Base-by-base conservation (phyloP, 2,329 filamentous ascomycete genomes). In the Samsoniella hepiali region DNA sequence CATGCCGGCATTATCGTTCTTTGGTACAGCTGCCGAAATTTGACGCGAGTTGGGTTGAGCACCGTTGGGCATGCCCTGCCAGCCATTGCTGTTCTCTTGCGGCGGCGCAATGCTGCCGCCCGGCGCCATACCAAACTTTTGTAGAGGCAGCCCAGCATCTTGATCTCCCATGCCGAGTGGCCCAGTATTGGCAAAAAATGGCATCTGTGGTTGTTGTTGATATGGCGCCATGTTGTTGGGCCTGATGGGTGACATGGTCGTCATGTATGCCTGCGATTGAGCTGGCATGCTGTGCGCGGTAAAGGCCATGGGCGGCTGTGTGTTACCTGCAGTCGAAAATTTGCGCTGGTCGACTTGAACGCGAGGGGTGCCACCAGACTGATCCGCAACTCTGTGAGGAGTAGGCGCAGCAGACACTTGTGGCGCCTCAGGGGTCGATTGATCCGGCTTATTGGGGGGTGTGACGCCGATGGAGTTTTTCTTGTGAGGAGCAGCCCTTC, bases 111-210 rank as follows among this genome's bases (percentile, higher is more conserved):
- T 69, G 57, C 80, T 77, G 10, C 74, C 72, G 8, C 73, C 74
- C 1, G 78, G 73, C 45, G 84, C 80, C 67, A 73, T 87, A 76
- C 69, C 86, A 70, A 93, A 94, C 15, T 93, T 82, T 65, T 91
- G 87, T 10, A 88, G 87, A 32, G 92, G 77, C 60, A 87, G 81
- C 2, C 77, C 78, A 64, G 79, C 77, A 27, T 76, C 74, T 63
- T 80, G 80, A 69, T 81, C 82, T 29, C 77, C 75, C 17, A 88
- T 75, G 4, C 79, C 79, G 66, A 85, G 75, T 5, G 78, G 73
- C n/a, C 87, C 78, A 45, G 88, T 71, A 70, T 87, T 79, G 57
- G 79, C 77, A 9, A 82, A 74, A 68, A 82, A 85, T 63, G 54
- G 51, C 58, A 65, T 75, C 47, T 74, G 75, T 47, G 73, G n/a